Evolutionary conservation across 1,284 basidiomycete species (phyloP).

Genomic region (Irpex sp.): DNA sequence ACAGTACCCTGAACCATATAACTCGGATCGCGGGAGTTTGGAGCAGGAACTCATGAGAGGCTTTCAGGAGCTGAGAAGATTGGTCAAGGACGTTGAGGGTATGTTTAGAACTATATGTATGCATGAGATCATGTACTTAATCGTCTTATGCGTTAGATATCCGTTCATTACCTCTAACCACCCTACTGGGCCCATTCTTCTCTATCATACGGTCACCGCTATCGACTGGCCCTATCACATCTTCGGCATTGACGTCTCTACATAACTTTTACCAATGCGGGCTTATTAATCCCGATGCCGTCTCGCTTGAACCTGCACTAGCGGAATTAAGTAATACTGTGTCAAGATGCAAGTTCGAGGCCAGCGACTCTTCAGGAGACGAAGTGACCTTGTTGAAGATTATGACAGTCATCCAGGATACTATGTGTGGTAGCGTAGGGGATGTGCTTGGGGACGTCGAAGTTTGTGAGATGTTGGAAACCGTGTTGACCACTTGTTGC

Average conservation of each 20-base stretch:
- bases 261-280: conserved; percentile 83
- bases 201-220: conserved; percentile 89
- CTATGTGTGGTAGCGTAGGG: conserved; percentile 71
- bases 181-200: conserved; percentile 86
- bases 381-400: conserved; percentile 94
- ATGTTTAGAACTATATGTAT: conserved; percentile 22
- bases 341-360: conserved; percentile 97
- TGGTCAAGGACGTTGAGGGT: conserved; percentile 75
- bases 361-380: conserved; percentile 92
- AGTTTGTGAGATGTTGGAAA: conserved; percentile 98
- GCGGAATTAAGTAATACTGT: conserved; percentile 86
- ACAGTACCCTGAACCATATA: conserved; percentile 32
- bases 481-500: conserved; percentile 95
- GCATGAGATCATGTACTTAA: not conserved
- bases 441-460: conserved; percentile 82
- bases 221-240: conserved; percentile 93
- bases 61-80: conserved; percentile 84
- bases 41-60: conserved; percentile 86
- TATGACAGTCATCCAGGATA: conserved; percentile 86
- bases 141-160: conserved; percentile 45
- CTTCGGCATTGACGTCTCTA: conserved; percentile 83
- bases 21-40: conserved; percentile 44
- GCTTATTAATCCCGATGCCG: conserved; percentile 56
- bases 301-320: conserved; percentile 61
- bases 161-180: conserved; percentile 46